Evolutionary conservation across 805 yeast genomes (phyloP).

Genomic region (Saccharomycopsis guyanensis): DNA sequence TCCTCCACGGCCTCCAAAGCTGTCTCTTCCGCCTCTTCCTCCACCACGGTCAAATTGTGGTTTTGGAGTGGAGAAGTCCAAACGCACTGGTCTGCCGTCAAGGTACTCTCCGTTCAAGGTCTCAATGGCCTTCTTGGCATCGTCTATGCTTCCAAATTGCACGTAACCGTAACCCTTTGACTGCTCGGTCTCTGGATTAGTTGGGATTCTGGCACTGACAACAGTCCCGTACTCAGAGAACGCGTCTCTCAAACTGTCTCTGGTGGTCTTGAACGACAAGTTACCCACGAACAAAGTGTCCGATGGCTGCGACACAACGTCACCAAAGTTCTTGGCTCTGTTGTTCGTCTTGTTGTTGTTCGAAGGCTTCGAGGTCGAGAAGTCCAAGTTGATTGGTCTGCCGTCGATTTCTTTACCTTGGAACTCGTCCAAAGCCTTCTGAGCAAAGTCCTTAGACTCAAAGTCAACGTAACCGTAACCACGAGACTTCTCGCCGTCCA

Average conservation of each 20-base stretch:
- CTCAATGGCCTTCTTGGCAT: conserved; percentile 82
- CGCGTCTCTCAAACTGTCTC: conserved; percentile 65
- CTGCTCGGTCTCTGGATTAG: conserved; percentile 97
- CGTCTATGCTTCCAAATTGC: conserved; percentile 79
- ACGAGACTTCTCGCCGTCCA: conserved; percentile 83
- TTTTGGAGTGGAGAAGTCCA: conserved; percentile 91
- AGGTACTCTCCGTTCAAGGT: conserved; percentile 84
- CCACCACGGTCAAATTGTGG: conserved; percentile 34
- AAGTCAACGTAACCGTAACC: conserved; percentile 98
- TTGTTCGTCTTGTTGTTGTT: conserved; percentile 46
- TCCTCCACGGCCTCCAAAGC: conserved; percentile 29
- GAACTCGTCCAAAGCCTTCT: conserved; percentile 73
- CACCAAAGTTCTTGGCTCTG: conserved; percentile 88
- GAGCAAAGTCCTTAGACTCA: conserved; percentile 66
- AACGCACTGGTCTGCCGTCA: conserved; percentile 88
- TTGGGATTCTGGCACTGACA: conserved; percentile 88
- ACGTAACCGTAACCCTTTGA: conserved; percentile 99
- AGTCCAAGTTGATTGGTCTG: conserved; percentile 88
- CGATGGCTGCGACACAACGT: conserved; percentile 83
- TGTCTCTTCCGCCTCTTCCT: conserved; percentile 41
- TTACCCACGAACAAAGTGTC: conserved; percentile 96
- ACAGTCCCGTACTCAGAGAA: conserved; percentile 79
- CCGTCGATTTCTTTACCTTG: conserved; percentile 97
- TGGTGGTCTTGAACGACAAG: conserved; percentile 82
- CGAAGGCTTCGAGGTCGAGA: conserved; percentile 79